Base-by-base conservation (phyloP, 2,329 filamentous ascomycete genomes). In the Trichoderma lentiforme region DNA sequence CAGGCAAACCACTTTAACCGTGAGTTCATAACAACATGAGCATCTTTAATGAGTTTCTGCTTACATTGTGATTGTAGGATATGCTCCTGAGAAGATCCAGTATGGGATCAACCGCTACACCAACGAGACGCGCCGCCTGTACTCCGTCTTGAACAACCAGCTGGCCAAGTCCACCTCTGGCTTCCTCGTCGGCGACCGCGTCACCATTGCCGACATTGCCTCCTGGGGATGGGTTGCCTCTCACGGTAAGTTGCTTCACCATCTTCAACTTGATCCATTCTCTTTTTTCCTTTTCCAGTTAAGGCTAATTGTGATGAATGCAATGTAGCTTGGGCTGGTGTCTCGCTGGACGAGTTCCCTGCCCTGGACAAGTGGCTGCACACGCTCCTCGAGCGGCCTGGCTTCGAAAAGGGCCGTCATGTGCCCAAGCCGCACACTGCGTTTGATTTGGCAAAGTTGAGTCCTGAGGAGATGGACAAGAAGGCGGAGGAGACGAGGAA, bases 1-100 rank as follows among this genome's bases (percentile, higher is more conserved):
- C 93, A 97, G 81, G 88, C 93, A 67, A 94, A 96, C 81, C 93
- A 97, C 82, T 97, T 97, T 82, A 84, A 84, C 62, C 88, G 93
- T 87, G 32, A 69, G 72, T 65, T 32, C 9, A 3, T 28, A 5
- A 18, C 11, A 34, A 3, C 2, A 9, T 24, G 32, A 21, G 64
- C 6, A 11, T 18, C 7, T 15, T 34, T 14, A 1, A 28, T 34
- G 70, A 8, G 28, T 9, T 51, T 5, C 12, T 62, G 43, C 39
- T 43, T 43, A 61, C 30, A 21, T 4, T 21, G 21, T 8, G 15
- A 28, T 4, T n/a, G 30, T 71, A 88, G 86, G 85, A 71, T 97
- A 97, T 78, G 93, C 94, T 1, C 92, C 93, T 0, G 92, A 95
- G 79, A 90, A 88, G 80, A 95, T 97, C 77, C 85, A 91, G 77